Evolutionary conservation across 2,329 filamentous ascomycete genomes (phyloP).

Genomic region (Verticillium nonalfalfae): DNA sequence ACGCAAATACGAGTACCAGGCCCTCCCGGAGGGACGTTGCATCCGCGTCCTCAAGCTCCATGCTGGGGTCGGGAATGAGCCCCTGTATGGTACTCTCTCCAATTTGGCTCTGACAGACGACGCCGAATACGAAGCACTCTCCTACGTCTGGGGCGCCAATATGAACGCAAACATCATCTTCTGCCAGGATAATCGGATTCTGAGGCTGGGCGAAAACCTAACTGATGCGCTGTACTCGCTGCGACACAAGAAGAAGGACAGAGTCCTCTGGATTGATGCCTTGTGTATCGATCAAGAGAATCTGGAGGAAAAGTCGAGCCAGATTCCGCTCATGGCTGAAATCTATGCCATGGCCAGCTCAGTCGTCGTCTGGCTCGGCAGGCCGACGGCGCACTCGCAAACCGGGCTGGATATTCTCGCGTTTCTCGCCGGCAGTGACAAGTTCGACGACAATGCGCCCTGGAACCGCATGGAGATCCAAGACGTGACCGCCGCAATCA

Average conservation of each 20-base stretch:
- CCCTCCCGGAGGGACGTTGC: neutral
- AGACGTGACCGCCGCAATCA: conserved; percentile 12
- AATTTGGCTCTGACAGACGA: neutral
- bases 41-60: neutral
- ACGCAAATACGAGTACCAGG: neutral
- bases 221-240: conserved; percentile 13
- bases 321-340: conserved; percentile 8
- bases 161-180: neutral
- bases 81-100: neutral
- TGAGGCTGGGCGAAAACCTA: conserved; percentile 6
- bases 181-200: neutral
- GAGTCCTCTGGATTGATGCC: conserved; percentile 18
- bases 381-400: conserved; percentile 9
- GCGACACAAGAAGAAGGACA: conserved; percentile 3
- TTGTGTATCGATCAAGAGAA: conserved; percentile 13
- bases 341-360: conserved; percentile 13
- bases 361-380: conserved; percentile 15
- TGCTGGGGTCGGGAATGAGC: neutral
- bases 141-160: neutral
- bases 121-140: neutral
- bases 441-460: conserved; percentile 3
- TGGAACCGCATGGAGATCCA: conserved; percentile 8
- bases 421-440: neutral
- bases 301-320: neutral
- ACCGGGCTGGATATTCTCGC: conserved; percentile 10